Conservation (phyloP, 305 asterid species). For the Rubia occidens region DNA sequence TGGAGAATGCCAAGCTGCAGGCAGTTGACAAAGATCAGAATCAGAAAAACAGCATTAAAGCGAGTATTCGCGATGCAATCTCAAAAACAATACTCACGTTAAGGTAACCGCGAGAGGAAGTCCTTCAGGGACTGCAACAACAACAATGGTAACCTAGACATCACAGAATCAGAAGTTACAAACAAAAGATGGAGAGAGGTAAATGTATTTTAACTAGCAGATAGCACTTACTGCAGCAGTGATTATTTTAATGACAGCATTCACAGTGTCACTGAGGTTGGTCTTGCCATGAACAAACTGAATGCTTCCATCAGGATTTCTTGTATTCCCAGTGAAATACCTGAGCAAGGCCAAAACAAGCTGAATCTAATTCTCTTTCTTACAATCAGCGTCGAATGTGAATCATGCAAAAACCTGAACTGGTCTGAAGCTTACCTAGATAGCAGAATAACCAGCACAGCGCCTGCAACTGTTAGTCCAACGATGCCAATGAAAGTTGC, state of each 20-base stretch:
- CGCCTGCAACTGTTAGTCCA: constrained; percentile 77
- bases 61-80: constrained; percentile 3
- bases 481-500: constrained; percentile 92
- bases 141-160: constrained; percentile 88
- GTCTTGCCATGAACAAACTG: constrained; percentile 72
- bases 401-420: background rate
- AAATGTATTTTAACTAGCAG: constrained; percentile 18
- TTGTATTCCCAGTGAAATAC: constrained; percentile 73
- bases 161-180: constrained; percentile 29
- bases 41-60: constrained; percentile 15
- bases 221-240: constrained; percentile 79
- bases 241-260: constrained; percentile 69
- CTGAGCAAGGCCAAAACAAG: constrained; percentile 28
- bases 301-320: constrained; percentile 58
- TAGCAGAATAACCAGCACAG: constrained; percentile 65
- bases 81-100: constrained; percentile 50
- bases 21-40: constrained; percentile 22
- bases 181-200: constrained; percentile 15
- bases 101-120: constrained; percentile 95
- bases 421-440: constrained; percentile 40
- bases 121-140: constrained; percentile 98
- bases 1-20: constrained; percentile 85
- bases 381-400: background rate
- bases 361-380: background rate
- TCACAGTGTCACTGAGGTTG: constrained; percentile 36